Base-by-base conservation (phyloP, 2,329 filamentous ascomycete species). In the Aspergillus candidus region DNA sequence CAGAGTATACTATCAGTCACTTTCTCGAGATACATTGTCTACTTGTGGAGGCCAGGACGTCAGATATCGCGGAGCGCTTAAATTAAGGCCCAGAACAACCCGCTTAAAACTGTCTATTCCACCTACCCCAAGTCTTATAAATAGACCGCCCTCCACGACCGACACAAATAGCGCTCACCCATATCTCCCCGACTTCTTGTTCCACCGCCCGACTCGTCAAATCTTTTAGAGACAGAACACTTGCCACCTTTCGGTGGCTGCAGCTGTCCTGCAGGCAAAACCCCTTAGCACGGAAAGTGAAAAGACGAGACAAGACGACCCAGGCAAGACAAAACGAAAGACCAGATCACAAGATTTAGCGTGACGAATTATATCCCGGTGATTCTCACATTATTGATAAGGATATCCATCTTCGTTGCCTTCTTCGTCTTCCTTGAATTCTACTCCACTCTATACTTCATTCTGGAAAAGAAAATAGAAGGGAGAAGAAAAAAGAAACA, bases 161-260 rank as follows among this genome's bases (percentile, higher is more conserved):
- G 42, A 17, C 27, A 41, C 27, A 40, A 15, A 11, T 14, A 41
- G 32, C 31, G 18, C 34, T 29, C 31, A 13, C 32, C 37, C 42
- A 12, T 14, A 13, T 22, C 31, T 30, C 40, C 43, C 47, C 43
- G 47, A 49, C 34, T 32, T 35, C 38, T 30, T 15, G 29, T 35
- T 33, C 34, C 32, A 32, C 18, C 13, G 2, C 17, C 12, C 35
- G 17, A 40, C 6, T 41, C 14, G 18, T 29, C 38, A 11, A 18
- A 15, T 32, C 15, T 29, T 37, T 32, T 45, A 17, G 15, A 46
- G 38, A 14, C 37, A 14, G 22, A 35, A 41, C 31, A 39, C 27
- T 43, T 44, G 40, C 45, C 46, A 49, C 46, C 50, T 15, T 41
- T 41, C 17, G 46, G 50, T 52, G 48, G 48, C 45, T 49, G 48